Conservation (phyloP, 805 yeast species). For the Lipomyces spencermartinsiae region DNA sequence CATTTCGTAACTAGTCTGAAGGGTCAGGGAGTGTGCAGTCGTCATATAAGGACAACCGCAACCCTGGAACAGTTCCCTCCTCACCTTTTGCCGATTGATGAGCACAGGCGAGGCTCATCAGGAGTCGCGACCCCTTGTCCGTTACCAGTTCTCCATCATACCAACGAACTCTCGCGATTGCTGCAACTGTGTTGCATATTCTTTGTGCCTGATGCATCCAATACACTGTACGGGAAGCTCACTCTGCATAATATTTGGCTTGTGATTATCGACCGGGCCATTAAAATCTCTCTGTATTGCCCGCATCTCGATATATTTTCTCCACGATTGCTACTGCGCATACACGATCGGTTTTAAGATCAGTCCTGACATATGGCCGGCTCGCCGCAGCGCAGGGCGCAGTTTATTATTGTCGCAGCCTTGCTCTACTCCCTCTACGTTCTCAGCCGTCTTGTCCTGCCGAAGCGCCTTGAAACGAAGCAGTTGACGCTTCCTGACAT, state of each 20-base stretch:
- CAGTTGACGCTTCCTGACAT: constrained; percentile 20
- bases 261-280: neutral
- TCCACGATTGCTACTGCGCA: neutral
- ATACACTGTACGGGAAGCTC: neutral
- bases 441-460: constrained; percentile 16
- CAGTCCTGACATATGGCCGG: neutral
- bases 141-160: neutral
- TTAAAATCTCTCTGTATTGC: neutral
- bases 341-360: neutral
- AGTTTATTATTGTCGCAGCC: constrained; percentile 3
- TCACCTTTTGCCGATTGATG: too few species aligned
- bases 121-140: neutral
- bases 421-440: constrained; percentile 17
- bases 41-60: too few species aligned
- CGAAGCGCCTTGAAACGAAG: constrained; percentile 21
- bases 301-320: too few species aligned
- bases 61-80: too few species aligned
- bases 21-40: too few species aligned
- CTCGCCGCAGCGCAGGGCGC: constrained; percentile 1
- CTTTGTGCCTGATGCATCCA: neutral
- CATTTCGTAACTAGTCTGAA: too few species aligned
- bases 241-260: neutral
- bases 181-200: neutral
- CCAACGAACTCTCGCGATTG: neutral
- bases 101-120: too few species aligned